Evolutionary conservation across 768 basidiomycete genomes (phyloP).

Genomic region (Leucogyrophana mollusca): DNA sequence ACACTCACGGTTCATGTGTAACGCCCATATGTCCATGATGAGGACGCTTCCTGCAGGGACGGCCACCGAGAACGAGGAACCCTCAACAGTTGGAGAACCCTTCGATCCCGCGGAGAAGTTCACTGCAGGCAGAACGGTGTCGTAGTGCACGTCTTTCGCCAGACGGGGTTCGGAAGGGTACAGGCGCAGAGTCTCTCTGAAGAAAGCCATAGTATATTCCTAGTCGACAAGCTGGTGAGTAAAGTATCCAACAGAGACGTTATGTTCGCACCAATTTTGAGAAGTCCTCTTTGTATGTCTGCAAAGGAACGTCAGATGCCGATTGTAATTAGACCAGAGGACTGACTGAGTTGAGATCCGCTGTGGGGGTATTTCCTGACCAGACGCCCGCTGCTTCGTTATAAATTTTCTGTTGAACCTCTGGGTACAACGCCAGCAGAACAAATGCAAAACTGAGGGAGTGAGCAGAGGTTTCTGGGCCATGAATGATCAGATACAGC

Average conservation of each 20-base stretch:
- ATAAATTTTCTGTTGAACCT: constrained; percentile 44
- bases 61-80: constrained; percentile 30
- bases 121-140: constrained; percentile 33
- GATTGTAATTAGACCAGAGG: neutral
- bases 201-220: constrained; percentile 42
- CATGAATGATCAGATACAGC: constrained; percentile 4
- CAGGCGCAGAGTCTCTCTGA: constrained; percentile 47
- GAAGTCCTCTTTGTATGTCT: constrained; percentile 42
- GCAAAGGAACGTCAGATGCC: neutral
- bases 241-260: neutral
- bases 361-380: constrained; percentile 33
- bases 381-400: constrained; percentile 40
- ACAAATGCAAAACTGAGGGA: constrained; percentile 41
- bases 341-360: constrained; percentile 28
- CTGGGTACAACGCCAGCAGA: constrained; percentile 49
- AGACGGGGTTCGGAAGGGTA: constrained; percentile 39
- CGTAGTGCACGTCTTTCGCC: constrained; percentile 30
- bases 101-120: constrained; percentile 30
- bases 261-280: constrained; percentile 32
- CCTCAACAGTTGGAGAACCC: constrained; percentile 12
- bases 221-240: constrained; percentile 17
- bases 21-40: constrained; percentile 39
- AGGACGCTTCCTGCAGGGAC: constrained; percentile 39
- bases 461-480: constrained; percentile 49
- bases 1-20: constrained; percentile 46